Percentiles rank a stretch among this genome's conserved stretches.
These are phyloP conservation scores for Furcasterigmium sp. DNA, from an alignment of 2,329 filamentous ascomycete genomes.

Conservation along the genomic window DNA sequence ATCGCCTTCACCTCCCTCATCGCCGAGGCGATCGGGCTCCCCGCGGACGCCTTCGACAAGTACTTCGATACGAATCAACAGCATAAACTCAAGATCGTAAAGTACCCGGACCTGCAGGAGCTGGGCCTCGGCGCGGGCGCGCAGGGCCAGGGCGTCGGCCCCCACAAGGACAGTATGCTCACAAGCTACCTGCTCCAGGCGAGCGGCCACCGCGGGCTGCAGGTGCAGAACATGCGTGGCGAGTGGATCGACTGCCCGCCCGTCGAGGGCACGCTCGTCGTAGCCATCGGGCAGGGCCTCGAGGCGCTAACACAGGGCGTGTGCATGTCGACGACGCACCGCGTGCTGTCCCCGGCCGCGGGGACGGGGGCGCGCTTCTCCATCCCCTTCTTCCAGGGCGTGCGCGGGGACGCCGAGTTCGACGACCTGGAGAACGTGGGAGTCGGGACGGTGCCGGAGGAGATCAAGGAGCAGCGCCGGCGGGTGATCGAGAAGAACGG, in stretches of 20 bases:
- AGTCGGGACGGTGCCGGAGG: conserved; percentile 54
- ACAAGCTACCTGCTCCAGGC: conserved; percentile 79
- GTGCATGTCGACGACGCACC: conserved; percentile 76
- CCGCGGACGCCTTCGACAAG: conserved; percentile 62
- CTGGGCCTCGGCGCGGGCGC: conserved; percentile 39
- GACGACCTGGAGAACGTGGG: conserved; percentile 64
- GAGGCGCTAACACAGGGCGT: conserved; percentile 82
- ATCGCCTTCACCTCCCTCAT: conserved; percentile 73
- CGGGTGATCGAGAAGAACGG: conserved; percentile 51
- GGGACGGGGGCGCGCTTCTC: conserved; percentile 70
- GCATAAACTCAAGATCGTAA: conserved; percentile 87
- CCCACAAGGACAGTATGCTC: conserved; percentile 83
- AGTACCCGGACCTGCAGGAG: conserved; percentile 70
- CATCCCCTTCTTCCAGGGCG: conserved; percentile 85
- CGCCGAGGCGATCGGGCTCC: conserved; percentile 75
- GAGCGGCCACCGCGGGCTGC: conserved; percentile 67
- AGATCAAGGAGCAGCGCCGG: conserved; percentile 57
- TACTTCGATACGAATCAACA: conserved; percentile 74
- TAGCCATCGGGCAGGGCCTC: conserved; percentile 82
- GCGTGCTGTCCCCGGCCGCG: conserved; percentile 68
- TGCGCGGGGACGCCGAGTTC: conserved; percentile 73
- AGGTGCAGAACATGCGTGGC: conserved; percentile 75
- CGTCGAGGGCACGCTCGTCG: conserved; percentile 70
- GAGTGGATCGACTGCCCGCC: conserved; percentile 81
- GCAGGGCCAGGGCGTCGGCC: conserved; percentile 61